Base-by-base conservation (phyloP, 169 alveolate species). In the Plasmodium cynomolgi region DNA sequence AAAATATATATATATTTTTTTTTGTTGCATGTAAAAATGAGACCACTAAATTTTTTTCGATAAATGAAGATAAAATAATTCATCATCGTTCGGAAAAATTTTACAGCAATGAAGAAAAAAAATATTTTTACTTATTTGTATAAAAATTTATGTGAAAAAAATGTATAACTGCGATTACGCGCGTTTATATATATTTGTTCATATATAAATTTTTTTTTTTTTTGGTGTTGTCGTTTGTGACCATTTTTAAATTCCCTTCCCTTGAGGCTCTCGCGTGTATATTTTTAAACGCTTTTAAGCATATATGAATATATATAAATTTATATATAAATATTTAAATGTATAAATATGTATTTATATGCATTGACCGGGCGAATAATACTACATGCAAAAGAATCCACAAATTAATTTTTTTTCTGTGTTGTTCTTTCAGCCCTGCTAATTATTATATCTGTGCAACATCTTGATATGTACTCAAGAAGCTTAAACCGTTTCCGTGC, bases 11-110 rank as follows among this genome's bases (percentile, higher is more conserved):
- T 81, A 54, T 31, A 17, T 74, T 86, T 75, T 37, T 75, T 86
- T 47, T 58, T 54, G 44, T 29, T 77, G 93, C 93, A 72, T 86
- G 93, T 86, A 56, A 71, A 74, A 75, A 34, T 86, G 81, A 75
- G 85, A 71, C 93, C 93, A 86, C 93, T 34, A 50, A 74, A 86
- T 56, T 86, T 33, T 77, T 86, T 86, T 33, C n/a, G 68, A 34
- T 9, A 37, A 62, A 29, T 86, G 79, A 34, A 86, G 80, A 86
- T 50, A 75, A 86, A 33, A 41, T 84, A 84, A 72, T 20, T 54
- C 47, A 72, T 31, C 41, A 84, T 23, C 29, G 17, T 71, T 44
- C 11, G 74, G 84, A 84, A 84, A 84, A 72, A 34, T 54, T 71
- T 84, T 71, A 41, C 39, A 74, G 33, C 77, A 68, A 68, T 68